Percentiles rank a stretch among this genome's conserved stretches.
Conservation (phyloP, 352 stramenopile genomes). For the Phytopythium kandeliae region DNA sequence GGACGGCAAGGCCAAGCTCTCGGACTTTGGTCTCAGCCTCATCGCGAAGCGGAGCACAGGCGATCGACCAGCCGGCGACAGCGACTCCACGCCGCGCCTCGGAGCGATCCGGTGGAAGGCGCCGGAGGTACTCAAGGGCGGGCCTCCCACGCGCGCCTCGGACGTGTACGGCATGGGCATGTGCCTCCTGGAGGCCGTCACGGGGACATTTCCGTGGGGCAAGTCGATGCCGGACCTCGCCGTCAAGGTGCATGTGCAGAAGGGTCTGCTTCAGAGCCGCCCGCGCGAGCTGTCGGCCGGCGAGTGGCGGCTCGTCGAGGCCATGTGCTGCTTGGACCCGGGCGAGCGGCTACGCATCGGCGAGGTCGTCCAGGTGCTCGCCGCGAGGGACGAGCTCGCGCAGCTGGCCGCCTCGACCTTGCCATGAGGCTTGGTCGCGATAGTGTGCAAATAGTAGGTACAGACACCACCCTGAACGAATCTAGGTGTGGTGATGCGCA, state of each 20-base stretch:
- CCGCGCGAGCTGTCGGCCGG: constrained; percentile 13
- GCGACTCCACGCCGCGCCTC: not conserved
- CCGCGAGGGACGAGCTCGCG: not conserved
- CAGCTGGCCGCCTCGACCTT: constrained; percentile 9
- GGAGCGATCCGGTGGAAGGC: constrained; percentile 14
- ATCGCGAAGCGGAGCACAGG: constrained; percentile 2
- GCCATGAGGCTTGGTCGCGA: too few relatives aligned
- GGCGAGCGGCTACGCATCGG: constrained; percentile 18
- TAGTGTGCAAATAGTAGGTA: too few relatives aligned
- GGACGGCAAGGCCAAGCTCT: constrained; percentile 14
- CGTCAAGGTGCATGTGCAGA: constrained; percentile 13
- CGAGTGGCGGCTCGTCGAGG: constrained; percentile 20
- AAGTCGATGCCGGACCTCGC: constrained; percentile 5
- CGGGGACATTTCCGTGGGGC: constrained; percentile 17
- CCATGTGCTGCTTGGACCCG: constrained; percentile 19
- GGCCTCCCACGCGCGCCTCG: constrained; percentile 12
- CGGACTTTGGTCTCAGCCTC: constrained; percentile 18
- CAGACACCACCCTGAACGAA: too few relatives aligned
- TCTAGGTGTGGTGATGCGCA: too few relatives aligned
- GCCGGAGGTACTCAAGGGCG: constrained; percentile 3
- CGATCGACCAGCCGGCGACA: not conserved
- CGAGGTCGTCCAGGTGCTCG: constrained; percentile 16
- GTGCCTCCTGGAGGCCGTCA: constrained; percentile 33
- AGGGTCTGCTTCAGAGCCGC: constrained; percentile 7
- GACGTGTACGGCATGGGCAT: constrained; percentile 34